A percentile compares a stretch with the other conserved stretches of the same genome.
These are phyloP conservation scores for Musa troglodytarum DNA, from an alignment of 176 grass and related monocot species.

Conservation along the genomic window DNA sequence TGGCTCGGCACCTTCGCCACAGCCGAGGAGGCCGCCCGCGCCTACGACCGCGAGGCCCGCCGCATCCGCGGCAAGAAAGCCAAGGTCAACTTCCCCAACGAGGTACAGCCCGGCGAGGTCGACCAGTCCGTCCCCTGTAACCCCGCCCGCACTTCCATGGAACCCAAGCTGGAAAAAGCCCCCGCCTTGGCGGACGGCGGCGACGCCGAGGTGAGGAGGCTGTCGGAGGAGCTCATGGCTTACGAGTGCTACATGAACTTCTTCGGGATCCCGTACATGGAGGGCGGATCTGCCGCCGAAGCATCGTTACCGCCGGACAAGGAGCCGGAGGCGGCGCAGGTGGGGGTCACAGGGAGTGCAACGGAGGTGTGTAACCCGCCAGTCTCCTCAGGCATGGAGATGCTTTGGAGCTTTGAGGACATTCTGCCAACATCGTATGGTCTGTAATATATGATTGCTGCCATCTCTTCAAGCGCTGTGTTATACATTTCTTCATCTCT, in stretches of 20 bases:
- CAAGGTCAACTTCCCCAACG: constrained; percentile 88
- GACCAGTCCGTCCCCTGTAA: background rate
- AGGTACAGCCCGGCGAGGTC: background rate
- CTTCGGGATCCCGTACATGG: constrained; percentile 81
- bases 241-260: constrained; percentile 92
- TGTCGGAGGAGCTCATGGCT: constrained; percentile 71
- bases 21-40: constrained; percentile 72
- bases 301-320: background rate
- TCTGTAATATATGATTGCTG: background rate
- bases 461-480: no score
- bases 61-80: constrained; percentile 89
- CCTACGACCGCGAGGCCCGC: constrained; percentile 75
- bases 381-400: background rate
- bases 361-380: background rate
- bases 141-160: background rate
- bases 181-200: background rate
- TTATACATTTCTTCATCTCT: no score
- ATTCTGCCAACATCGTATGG: background rate
- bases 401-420: constrained; percentile 7
- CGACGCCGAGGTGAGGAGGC: constrained; percentile 44
- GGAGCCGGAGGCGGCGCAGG: constrained; percentile 25
- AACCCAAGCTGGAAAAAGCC: background rate
- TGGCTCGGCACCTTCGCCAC: constrained; percentile 90
- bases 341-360: background rate
- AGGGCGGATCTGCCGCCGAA: constrained; percentile 26